Conservation (phyloP, 1,139 yeast species). For the Geotrichum fermentans region DNA sequence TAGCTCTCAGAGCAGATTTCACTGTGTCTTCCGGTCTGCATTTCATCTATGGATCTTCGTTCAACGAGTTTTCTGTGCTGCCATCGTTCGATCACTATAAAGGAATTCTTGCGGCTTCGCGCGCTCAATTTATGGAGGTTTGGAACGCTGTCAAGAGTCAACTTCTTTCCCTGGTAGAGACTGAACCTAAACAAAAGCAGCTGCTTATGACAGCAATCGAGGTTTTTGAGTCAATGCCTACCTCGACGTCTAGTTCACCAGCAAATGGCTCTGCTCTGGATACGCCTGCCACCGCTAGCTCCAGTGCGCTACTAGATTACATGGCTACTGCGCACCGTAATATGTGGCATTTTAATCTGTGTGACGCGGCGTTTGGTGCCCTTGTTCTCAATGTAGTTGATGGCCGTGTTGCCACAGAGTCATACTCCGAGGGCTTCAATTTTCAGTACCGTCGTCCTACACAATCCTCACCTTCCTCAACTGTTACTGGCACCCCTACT, state of each 20-base stretch:
- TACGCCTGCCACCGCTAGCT: constrained; percentile 16
- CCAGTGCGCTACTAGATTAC: constrained; percentile 37
- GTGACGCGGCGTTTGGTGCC: constrained; percentile 53
- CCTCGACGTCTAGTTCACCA: constrained; percentile 32
- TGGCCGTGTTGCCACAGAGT: constrained; percentile 44
- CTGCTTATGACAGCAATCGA: constrained; percentile 52
- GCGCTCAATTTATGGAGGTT: constrained; percentile 58
- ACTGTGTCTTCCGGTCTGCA: constrained; percentile 69
- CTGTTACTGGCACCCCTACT: constrained; percentile 13
- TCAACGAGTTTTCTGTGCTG: constrained; percentile 62
- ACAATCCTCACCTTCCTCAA: neutral
- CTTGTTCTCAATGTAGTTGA: constrained; percentile 41
- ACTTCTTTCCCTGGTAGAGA: constrained; percentile 41
- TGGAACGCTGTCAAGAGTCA: constrained; percentile 60
- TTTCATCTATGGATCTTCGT: constrained; percentile 66
- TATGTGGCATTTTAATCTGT: constrained; percentile 72
- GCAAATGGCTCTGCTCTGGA: constrained; percentile 14
- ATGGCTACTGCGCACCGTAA: constrained; percentile 62
- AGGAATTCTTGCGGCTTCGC: constrained; percentile 46
- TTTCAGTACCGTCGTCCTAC: constrained; percentile 41
- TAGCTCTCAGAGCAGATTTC: constrained; percentile 64
- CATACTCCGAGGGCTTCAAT: constrained; percentile 48
- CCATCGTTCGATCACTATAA: constrained; percentile 62
- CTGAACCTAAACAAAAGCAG: constrained; percentile 36
- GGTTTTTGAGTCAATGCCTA: constrained; percentile 63